A percentile compares a stretch with the other conserved stretches of the same genome.
phyloP scores from a whole-genome alignment of 768 basidiomycete genomes.

The Pleurotus tuber-regium region DNA sequence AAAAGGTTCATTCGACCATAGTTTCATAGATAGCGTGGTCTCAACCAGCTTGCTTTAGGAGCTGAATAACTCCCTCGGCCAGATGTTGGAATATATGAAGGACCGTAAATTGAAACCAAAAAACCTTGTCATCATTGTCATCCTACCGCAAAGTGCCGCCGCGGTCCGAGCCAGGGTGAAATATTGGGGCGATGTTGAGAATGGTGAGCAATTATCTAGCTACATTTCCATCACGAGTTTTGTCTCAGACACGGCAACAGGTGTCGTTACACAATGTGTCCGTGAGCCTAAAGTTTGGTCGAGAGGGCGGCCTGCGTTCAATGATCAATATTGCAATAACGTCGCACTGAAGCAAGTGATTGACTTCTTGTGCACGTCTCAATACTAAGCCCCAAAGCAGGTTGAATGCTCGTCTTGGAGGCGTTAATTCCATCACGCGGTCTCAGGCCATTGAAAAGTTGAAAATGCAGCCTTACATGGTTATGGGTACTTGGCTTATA shows the following conservation, averaged over 20 bases:
- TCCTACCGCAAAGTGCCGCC: conserved; percentile 49
- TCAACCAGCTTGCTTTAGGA: background rate
- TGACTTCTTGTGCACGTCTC: background rate
- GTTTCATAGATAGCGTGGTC: background rate
- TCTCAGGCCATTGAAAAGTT: conserved; percentile 24
- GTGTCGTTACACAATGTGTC: conserved; percentile 16
- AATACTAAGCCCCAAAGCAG: conserved; percentile 23
- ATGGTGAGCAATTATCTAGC: conserved; percentile 36
- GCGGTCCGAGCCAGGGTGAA: conserved; percentile 48
- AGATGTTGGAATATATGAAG: background rate
- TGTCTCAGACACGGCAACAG: background rate
- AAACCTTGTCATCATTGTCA: conserved; percentile 35
- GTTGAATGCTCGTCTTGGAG: conserved; percentile 55
- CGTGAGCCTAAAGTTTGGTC: conserved; percentile 29
- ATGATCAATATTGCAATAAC: conserved; percentile 57
- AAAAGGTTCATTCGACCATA: background rate
- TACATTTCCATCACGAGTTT: background rate
- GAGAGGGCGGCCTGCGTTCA: conserved; percentile 14
- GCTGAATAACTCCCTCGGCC: background rate
- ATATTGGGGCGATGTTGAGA: conserved; percentile 48
- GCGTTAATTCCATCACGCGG: conserved; percentile 38
- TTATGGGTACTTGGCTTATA: conserved; percentile 30
- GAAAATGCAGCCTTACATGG: conserved; percentile 29
- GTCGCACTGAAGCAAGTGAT: conserved; percentile 47
- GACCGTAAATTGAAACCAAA: background rate